Conservation (phyloP, 352 stramenopile genomes). For the Pythium rhizo-oryzae region DNA sequence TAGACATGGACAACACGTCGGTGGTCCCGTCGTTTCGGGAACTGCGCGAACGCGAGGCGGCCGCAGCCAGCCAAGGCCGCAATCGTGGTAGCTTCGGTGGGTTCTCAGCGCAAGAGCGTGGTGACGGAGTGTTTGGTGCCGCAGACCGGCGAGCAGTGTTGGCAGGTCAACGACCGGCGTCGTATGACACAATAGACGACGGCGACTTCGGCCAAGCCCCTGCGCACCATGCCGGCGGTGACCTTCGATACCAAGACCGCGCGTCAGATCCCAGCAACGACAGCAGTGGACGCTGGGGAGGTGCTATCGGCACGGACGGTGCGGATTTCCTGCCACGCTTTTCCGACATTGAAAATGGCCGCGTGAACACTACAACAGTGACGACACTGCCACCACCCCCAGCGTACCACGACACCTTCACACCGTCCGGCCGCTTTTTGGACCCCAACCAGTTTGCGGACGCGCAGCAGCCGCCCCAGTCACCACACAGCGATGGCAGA, state of each 20-base stretch:
- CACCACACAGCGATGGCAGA: conserved; percentile 25
- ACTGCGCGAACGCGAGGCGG: conserved; percentile 49
- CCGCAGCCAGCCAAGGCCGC: conserved; percentile 24
- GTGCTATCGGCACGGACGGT: not conserved
- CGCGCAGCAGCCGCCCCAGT: conserved; percentile 5
- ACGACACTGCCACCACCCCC: conserved; percentile 36
- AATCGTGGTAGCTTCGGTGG: conserved; percentile 17
- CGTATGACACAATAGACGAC: conserved; percentile 14
- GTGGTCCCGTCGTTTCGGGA: conserved; percentile 66
- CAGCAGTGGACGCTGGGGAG: not conserved
- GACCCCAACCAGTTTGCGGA: conserved; percentile 8
- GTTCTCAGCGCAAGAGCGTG: conserved; percentile 15
- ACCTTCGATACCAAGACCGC: conserved; percentile 2
- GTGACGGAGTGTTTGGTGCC: conserved; percentile 4
- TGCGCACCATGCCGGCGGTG: not conserved
- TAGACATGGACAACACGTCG: conserved; percentile 17
- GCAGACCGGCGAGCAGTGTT: conserved; percentile 6
- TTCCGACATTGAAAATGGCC: conserved; percentile 45
- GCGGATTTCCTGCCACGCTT: conserved; percentile 32
- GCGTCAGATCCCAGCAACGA: not conserved
- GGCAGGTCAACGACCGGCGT: not conserved
- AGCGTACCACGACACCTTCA: conserved; percentile 45
- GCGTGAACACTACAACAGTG: conserved; percentile 32
- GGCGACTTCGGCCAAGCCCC: not conserved
- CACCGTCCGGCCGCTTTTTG: conserved; percentile 30